Conservation (phyloP, 371 early-diverging fungal genomes). For the Parasitella parasitica region DNA sequence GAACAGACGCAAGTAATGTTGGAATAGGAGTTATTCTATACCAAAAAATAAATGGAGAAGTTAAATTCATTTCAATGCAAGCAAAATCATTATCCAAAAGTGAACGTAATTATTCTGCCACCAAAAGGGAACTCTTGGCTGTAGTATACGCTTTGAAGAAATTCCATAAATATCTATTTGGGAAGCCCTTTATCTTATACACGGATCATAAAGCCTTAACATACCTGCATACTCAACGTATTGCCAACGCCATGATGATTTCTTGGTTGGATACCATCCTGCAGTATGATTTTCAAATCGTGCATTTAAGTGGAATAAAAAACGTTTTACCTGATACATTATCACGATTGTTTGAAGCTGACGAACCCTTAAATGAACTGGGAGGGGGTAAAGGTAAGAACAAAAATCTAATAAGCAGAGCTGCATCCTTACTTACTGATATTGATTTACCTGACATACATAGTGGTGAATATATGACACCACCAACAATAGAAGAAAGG, state of each 20-base stretch:
- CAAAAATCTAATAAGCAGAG: not conserved
- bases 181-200: not conserved
- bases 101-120: not conserved
- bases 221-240: slow-evolving; percentile 14
- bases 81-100: slow-evolving; percentile 2
- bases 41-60: no score
- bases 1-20: no score
- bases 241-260: slow-evolving; percentile 9
- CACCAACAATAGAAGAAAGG: slow-evolving; percentile 2
- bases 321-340: slow-evolving; percentile 15
- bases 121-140: slow-evolving; percentile 12
- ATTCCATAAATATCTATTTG: slow-evolving; percentile 26
- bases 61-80: slow-evolving; percentile 8
- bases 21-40: no score
- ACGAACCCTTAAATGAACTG: not conserved
- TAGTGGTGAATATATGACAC: slow-evolving; percentile 4
- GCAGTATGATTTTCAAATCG: slow-evolving; percentile 6
- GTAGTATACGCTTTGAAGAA: slow-evolving; percentile 12
- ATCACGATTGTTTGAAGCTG: not conserved
- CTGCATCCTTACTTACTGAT: no score
- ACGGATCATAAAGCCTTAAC: slow-evolving; percentile 20
- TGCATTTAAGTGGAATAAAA: slow-evolving; percentile 9
- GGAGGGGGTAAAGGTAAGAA: not conserved
- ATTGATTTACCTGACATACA: not conserved
- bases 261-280: slow-evolving; percentile 21